Evolutionary conservation across 1,139 yeast species (phyloP).

Genomic region (Candida tropicalis): DNA sequence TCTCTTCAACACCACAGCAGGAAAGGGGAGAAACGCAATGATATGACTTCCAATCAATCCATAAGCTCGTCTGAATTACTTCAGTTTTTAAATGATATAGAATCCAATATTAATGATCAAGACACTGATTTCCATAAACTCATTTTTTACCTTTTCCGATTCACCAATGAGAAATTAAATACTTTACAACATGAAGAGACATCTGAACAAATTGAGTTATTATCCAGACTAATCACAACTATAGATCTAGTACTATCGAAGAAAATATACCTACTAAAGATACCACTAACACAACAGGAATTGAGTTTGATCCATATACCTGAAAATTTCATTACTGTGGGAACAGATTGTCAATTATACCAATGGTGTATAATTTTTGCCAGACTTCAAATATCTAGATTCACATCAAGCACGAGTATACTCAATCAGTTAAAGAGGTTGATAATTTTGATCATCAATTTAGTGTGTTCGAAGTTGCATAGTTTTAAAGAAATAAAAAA

Average conservation of each 20-base stretch:
- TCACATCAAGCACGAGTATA: constrained; percentile 17
- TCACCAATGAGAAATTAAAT: constrained; percentile 28
- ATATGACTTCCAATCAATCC: constrained; percentile 14
- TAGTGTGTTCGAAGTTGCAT: constrained; percentile 33
- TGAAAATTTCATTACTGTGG: neutral
- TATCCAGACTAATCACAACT: constrained; percentile 12
- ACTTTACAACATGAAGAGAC: constrained; percentile 6
- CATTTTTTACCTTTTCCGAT: constrained; percentile 35
- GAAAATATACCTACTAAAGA: constrained; percentile 18
- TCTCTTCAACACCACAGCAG: neutral
- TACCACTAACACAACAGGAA: constrained; percentile 16
- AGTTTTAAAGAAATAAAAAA: constrained; percentile 27
- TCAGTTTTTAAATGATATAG: constrained; percentile 41
- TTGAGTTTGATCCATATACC: constrained; percentile 14
- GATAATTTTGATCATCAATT: constrained; percentile 33
- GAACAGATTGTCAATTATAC: constrained; percentile 20
- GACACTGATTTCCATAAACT: constrained; percentile 43
- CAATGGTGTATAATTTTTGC: constrained; percentile 38
- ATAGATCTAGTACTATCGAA: constrained; percentile 18
- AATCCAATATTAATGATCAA: constrained; percentile 33
- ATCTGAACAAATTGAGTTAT: constrained; percentile 2
- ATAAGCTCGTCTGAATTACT: constrained; percentile 30
- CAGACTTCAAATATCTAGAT: constrained; percentile 26
- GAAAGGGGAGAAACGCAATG: constrained; percentile 2
- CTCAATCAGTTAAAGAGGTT: constrained; percentile 32